A percentile compares a stretch with the other conserved stretches of the same genome.
Conservation (phyloP, 805 yeast genomes). For the Yarrowia sp. region DNA sequence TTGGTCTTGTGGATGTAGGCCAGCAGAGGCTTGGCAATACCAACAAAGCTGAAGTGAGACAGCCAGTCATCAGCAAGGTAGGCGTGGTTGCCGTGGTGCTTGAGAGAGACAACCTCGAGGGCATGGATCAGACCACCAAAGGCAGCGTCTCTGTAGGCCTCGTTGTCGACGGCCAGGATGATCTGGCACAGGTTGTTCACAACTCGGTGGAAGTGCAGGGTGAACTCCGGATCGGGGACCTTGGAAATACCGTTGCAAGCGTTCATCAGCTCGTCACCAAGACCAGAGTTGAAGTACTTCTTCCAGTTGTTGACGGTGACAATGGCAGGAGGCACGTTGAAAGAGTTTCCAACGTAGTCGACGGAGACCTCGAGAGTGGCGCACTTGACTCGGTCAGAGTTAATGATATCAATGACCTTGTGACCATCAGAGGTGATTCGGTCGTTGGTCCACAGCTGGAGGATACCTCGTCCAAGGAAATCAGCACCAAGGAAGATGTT, state of each 20-base stretch:
- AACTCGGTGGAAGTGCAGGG: constrained; percentile 22
- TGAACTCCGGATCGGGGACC: constrained; percentile 35
- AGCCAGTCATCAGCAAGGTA: constrained; percentile 38
- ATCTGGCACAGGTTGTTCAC: constrained; percentile 36
- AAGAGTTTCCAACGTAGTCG: constrained; percentile 72
- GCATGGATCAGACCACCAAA: constrained; percentile 31
- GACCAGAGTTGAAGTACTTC: constrained; percentile 42
- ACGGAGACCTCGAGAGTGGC: constrained; percentile 60
- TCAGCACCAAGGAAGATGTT: constrained; percentile 69
- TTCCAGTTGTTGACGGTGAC: constrained; percentile 64
- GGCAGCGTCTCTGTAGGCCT: constrained; percentile 27
- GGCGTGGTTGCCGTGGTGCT: constrained; percentile 28
- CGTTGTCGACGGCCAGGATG: constrained; percentile 25
- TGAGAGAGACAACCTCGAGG: constrained; percentile 21
- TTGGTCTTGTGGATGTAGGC: constrained; percentile 25
- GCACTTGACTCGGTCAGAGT: constrained; percentile 51
- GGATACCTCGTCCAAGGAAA: constrained; percentile 63
- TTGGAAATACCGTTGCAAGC: constrained; percentile 24
- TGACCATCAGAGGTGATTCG: constrained; percentile 29
- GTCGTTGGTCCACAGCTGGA: constrained; percentile 50
- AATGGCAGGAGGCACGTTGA: constrained; percentile 57
- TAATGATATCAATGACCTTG: constrained; percentile 19
- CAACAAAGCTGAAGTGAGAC: constrained; percentile 22
- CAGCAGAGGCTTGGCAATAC: constrained; percentile 18
- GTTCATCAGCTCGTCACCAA: constrained; percentile 29